Conservation (phyloP, 805 yeast genomes). For the Candida silvatica region DNA sequence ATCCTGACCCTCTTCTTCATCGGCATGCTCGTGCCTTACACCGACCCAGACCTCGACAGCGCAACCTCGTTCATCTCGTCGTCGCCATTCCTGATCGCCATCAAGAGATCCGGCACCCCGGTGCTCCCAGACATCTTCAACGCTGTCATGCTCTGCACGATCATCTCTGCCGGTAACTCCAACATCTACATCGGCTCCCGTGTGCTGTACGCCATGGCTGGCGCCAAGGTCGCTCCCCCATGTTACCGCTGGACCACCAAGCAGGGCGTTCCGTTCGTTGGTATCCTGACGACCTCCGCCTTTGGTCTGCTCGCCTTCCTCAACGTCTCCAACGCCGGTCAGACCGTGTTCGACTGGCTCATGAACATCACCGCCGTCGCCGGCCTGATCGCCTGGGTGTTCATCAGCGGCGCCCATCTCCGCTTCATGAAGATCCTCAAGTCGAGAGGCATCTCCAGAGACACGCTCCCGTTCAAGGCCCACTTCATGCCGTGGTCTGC, state of each 20-base stretch:
- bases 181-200: slow-evolving; percentile 68
- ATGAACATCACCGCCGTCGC: slow-evolving; percentile 71
- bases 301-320: slow-evolving; percentile 62
- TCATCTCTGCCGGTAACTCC: slow-evolving; percentile 75
- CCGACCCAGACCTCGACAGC: slow-evolving; percentile 43
- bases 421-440: slow-evolving; percentile 62
- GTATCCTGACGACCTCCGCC: slow-evolving; percentile 48
- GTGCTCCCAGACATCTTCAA: slow-evolving; percentile 64
- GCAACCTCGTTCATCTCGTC: slow-evolving; percentile 35
- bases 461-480: slow-evolving; percentile 68
- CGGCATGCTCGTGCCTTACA: slow-evolving; percentile 62
- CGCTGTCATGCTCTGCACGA: slow-evolving; percentile 57
- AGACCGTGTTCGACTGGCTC: slow-evolving; percentile 61
- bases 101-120: slow-evolving; percentile 56
- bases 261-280: slow-evolving; percentile 52
- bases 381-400: slow-evolving; percentile 67
- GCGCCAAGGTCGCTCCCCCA: slow-evolving; percentile 44
- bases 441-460: slow-evolving; percentile 55
- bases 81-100: slow-evolving; percentile 71
- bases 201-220: slow-evolving; percentile 57
- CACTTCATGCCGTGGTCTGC: slow-evolving; percentile 56
- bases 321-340: slow-evolving; percentile 43
- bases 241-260: slow-evolving; percentile 39
- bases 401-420: slow-evolving; percentile 55
- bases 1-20: slow-evolving; percentile 57